A percentile compares a stretch with the other conserved stretches of the same genome.
Conservation (phyloP, 805 yeast species). For the Schwanniomyces pseudopolymorphus region DNA sequence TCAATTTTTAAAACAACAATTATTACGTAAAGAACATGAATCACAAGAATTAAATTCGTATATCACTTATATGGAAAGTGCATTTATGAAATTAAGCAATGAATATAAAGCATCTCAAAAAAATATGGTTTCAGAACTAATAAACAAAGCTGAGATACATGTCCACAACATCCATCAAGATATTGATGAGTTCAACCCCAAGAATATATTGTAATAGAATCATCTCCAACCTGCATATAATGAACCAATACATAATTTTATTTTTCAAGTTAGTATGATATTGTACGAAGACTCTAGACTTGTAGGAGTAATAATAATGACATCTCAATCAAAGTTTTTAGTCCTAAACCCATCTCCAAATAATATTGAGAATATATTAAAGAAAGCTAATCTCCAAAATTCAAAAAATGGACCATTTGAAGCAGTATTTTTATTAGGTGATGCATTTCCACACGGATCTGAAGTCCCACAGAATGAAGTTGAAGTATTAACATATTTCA, state of each 20-base stretch:
- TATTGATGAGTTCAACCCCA: conserved; percentile 16
- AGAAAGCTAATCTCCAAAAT: conserved; percentile 48
- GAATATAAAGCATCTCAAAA: conserved; percentile 6
- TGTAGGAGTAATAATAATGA: conserved; percentile 4
- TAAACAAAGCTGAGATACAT: conserved; percentile 6
- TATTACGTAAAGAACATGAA: conserved; percentile 16
- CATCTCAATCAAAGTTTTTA: conserved; percentile 30
- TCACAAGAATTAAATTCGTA: conserved; percentile 24
- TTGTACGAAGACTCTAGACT: too few relatives aligned
- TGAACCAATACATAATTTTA: not conserved
- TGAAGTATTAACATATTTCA: conserved; percentile 25
- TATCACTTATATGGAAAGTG: conserved; percentile 20
- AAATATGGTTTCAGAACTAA: conserved; percentile 1
- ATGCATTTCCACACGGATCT: conserved; percentile 21
- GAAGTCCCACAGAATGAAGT: conserved; percentile 18
- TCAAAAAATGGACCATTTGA: conserved; percentile 68
- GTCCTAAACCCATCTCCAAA: conserved; percentile 47
- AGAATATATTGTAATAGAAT: conserved; percentile 3
- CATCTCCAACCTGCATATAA: not conserved
- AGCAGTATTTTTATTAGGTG: conserved; percentile 53
- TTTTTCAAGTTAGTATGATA: not conserved
- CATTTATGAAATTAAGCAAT: conserved; percentile 10
- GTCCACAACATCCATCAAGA: conserved; percentile 9
- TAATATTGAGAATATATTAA: conserved; percentile 42
- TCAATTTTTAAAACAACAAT: conserved; percentile 24